Evolutionary conservation across 768 basidiomycete species (phyloP).

Genomic region (Agaricus subrufescens): DNA sequence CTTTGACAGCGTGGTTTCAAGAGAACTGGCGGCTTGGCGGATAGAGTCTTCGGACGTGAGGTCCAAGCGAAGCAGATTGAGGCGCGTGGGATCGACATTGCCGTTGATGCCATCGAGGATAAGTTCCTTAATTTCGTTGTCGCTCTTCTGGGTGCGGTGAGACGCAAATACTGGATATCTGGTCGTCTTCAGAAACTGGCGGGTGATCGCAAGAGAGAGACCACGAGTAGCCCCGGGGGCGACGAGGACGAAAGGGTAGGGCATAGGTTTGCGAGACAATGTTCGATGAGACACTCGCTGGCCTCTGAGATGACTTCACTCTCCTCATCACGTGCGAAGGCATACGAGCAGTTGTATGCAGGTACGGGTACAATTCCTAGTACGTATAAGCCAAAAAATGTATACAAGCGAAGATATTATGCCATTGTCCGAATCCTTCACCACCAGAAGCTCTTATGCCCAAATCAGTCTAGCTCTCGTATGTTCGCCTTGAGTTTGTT

Average conservation of each 20-base stretch:
- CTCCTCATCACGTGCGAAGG: conserved; percentile 5
- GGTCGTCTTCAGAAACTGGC: conserved; percentile 47
- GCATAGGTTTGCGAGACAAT: conserved; percentile 11
- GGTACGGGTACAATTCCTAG: background rate
- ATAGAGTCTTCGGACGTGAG: conserved; percentile 50
- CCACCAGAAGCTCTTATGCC: background rate
- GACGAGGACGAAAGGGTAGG: conserved; percentile 46
- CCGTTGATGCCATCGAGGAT: conserved; percentile 37
- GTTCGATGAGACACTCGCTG: conserved; percentile 5
- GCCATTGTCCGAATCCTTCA: background rate
- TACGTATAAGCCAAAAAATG: conserved; percentile 5
- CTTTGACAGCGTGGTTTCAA: conserved; percentile 28
- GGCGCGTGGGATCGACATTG: conserved; percentile 37
- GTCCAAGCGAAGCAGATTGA: conserved; percentile 45
- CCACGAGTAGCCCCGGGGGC: conserved; percentile 52
- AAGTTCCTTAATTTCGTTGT: conserved; percentile 29
- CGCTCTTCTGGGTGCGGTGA: conserved; percentile 33
- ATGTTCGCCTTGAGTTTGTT: conserved; percentile 25
- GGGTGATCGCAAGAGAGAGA: conserved; percentile 49
- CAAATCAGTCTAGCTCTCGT: conserved; percentile 23
- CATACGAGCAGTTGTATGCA: background rate
- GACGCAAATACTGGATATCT: conserved; percentile 51
- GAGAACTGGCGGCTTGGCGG: conserved; percentile 37
- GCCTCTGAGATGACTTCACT: background rate
- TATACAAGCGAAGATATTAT: conserved; percentile 4